phyloP scores from a whole-genome alignment of 2,329 filamentous ascomycete genomes.

The Shiraia bambusicola region DNA sequence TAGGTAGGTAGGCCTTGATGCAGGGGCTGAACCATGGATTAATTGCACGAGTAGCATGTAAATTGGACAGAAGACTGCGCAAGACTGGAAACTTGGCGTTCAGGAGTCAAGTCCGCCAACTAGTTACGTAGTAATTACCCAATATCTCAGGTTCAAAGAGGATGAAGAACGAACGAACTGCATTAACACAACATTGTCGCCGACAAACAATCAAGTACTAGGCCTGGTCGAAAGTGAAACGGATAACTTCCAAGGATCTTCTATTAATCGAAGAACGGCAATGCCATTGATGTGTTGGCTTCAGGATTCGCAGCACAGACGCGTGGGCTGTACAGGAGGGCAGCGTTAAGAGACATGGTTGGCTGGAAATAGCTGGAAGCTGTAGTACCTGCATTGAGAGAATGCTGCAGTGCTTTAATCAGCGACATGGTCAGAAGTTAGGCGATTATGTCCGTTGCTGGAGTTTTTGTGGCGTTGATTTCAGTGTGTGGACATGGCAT shows the following conservation, averaged over 20 bases:
- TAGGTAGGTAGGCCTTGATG: constrained; percentile 9
- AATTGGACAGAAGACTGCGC: constrained; percentile 6
- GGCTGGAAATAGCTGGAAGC: too few species aligned
- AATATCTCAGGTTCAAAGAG: too few species aligned
- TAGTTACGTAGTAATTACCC: too few species aligned
- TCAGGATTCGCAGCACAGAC: constrained; percentile 3
- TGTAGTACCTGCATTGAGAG: constrained; percentile 8
- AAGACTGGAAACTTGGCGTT: constrained; percentile 19
- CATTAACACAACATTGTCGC: constrained; percentile 27
- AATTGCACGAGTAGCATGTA: too few species aligned
- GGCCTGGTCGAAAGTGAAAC: constrained; percentile 25
- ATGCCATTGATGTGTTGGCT: constrained; percentile 13
- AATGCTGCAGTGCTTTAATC: background rate
- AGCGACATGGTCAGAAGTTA: background rate
- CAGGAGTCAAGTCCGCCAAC: constrained; percentile 9
- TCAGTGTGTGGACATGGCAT: constrained; percentile 1
- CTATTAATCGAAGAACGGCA: constrained; percentile 7
- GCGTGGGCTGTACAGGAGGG: constrained; percentile 1
- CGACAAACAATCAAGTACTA: constrained; percentile 6
- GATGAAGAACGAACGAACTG: constrained; percentile 22
- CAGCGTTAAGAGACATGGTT: constrained; percentile 1
- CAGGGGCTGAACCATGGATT: too few species aligned
- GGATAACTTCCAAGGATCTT: constrained; percentile 15
- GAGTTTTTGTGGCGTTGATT: constrained; percentile 5
- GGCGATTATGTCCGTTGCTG: background rate